phyloP scores from a whole-genome alignment of 805 yeast species.

The Saturnispora hagleri region DNA sequence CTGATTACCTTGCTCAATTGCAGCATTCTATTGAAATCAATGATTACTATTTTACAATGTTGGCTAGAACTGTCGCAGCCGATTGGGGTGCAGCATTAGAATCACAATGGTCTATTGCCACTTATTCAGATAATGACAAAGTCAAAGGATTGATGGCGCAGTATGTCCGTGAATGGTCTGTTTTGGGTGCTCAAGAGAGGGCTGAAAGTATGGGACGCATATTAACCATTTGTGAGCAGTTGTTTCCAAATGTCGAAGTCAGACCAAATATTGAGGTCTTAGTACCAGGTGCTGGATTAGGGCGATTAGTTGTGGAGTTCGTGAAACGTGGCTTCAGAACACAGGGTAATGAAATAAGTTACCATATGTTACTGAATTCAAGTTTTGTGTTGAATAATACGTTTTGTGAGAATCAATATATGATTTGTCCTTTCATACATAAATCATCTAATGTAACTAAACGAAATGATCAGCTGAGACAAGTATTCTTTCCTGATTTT shows the following conservation, averaged over 20 bases:
- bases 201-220: constrained; percentile 31
- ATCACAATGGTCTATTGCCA: constrained; percentile 34
- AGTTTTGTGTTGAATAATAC: constrained; percentile 44
- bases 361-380: constrained; percentile 53
- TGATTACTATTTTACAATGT: constrained; percentile 31
- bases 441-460: constrained; percentile 37
- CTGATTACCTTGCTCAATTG: constrained; percentile 31
- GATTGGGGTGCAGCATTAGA: constrained; percentile 43
- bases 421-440: constrained; percentile 48
- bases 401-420: constrained; percentile 29
- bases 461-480: constrained; percentile 40
- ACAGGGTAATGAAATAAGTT: constrained; percentile 62
- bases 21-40: constrained; percentile 37
- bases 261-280: constrained; percentile 37
- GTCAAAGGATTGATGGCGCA: constrained; percentile 49
- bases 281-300: constrained; percentile 60
- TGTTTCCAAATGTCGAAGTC: constrained; percentile 29
- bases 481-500: constrained; percentile 45
- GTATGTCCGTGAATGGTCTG: constrained; percentile 53
- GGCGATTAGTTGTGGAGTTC: constrained; percentile 47
- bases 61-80: constrained; percentile 36
- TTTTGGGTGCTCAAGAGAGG: constrained; percentile 42
- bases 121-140: constrained; percentile 42
- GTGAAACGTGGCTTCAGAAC: constrained; percentile 46
- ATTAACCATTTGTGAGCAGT: constrained; percentile 26